These are phyloP conservation scores for Cucumis cinereus DNA, from an alignment of 306 rosid genomes.

Conservation along the genomic window DNA sequence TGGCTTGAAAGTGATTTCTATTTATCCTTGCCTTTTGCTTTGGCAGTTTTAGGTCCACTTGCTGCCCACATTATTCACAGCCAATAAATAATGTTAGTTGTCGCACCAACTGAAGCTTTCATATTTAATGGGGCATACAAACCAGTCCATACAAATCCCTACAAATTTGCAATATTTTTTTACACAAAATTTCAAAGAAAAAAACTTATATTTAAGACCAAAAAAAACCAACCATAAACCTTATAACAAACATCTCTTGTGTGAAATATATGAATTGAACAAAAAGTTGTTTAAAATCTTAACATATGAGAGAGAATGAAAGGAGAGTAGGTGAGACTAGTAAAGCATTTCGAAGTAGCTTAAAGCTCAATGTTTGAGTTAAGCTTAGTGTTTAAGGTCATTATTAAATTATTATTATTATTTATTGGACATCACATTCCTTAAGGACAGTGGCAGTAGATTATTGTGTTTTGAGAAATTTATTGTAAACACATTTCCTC, in stretches of 20 bases:
- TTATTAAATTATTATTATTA: too few relatives aligned
- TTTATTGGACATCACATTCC: neutral
- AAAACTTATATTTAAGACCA: too few relatives aligned
- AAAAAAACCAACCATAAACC: too few relatives aligned
- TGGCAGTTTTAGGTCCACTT: neutral
- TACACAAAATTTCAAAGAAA: neutral
- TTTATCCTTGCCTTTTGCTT: neutral
- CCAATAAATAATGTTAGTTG: neutral
- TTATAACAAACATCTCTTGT: neutral
- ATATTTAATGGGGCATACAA: neutral
- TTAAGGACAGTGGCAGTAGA: neutral
- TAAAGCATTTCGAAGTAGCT: neutral
- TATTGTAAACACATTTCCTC: neutral
- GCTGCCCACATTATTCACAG: neutral
- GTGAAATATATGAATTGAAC: neutral
- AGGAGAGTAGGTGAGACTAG: neutral
- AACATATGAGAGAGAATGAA: neutral
- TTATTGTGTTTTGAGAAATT: neutral
- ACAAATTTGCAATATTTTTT: neutral
- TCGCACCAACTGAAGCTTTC: neutral
- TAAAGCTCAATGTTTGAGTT: neutral
- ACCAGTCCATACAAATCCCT: neutral
- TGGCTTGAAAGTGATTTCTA: neutral
- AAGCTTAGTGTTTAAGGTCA: neutral
- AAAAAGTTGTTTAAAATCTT: neutral